phyloP scores from a whole-genome alignment of 108 stramenopile genomes.

The Cylindrotheca closterium region DNA sequence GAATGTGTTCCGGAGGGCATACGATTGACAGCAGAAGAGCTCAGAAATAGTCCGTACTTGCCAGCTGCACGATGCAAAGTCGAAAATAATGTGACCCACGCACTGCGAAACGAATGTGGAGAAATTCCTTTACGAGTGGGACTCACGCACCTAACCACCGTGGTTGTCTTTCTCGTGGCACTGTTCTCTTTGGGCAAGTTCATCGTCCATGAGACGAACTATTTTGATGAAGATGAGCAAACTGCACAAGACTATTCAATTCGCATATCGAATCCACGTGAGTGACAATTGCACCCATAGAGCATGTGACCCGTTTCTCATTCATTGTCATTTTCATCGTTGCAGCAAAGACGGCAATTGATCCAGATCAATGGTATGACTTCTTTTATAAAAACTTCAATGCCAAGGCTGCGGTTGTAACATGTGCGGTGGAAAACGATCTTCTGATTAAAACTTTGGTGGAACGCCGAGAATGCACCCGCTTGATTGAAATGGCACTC shows the following conservation, averaged over 20 bases:
- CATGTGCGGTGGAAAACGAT: constrained; percentile 84
- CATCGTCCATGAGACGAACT: constrained; percentile 48
- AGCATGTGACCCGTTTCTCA: too few relatives aligned
- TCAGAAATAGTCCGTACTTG: not conserved
- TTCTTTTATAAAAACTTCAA: constrained; percentile 66
- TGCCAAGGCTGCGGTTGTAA: constrained; percentile 70
- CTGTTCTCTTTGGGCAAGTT: constrained; percentile 40
- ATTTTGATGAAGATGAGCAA: constrained; percentile 84
- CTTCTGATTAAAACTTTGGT: constrained; percentile 62
- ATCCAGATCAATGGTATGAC: constrained; percentile 84
- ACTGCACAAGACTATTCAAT: constrained; percentile 93
- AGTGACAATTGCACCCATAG: constrained; percentile 70
- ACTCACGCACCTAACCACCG: constrained; percentile 51
- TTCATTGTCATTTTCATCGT: not conserved
- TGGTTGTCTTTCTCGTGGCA: constrained; percentile 48
- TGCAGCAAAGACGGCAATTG: constrained; percentile 39
- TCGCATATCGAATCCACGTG: constrained; percentile 12
- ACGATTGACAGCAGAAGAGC: not conserved
- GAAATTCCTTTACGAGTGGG: constrained; percentile 49
- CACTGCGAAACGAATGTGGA: constrained; percentile 70
- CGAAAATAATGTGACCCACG: constrained; percentile 21
- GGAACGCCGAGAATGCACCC: constrained; percentile 67
- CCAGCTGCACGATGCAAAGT: not conserved
- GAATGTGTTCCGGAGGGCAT: not conserved
- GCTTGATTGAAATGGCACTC: constrained; percentile 49